These are phyloP conservation scores for Chaetothyriales sp. DNA, from an alignment of 2,329 filamentous ascomycete species.

Conservation along the genomic window DNA sequence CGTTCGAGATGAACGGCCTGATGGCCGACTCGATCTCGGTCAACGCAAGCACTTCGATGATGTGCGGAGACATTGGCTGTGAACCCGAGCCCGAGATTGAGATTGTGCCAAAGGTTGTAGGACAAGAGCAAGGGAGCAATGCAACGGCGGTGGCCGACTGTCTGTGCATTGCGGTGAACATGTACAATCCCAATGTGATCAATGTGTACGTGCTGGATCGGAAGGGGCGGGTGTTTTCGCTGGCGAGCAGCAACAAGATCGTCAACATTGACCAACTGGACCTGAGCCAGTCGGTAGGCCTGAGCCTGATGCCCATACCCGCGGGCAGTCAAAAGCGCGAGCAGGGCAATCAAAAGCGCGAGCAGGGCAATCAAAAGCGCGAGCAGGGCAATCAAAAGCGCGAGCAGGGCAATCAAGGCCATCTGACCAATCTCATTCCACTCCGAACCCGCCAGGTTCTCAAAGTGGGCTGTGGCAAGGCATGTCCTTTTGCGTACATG, in stretches of 20 bases:
- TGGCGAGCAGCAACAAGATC: conserved; percentile 15
- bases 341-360: background rate
- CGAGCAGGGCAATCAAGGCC: background rate
- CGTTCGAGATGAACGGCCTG: conserved; percentile 12
- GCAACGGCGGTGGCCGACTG: conserved; percentile 13
- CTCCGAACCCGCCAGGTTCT: conserved; percentile 10
- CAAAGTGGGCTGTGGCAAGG: conserved; percentile 5
- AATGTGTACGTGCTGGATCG: conserved; percentile 15
- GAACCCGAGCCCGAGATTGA: conserved; percentile 12
- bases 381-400: conserved; percentile 5
- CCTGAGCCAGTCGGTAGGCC: conserved; percentile 7
- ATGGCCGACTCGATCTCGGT: conserved; percentile 13
- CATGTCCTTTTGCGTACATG: conserved; percentile 13
- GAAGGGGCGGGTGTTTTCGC: conserved; percentile 12
- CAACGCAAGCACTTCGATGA: conserved; percentile 13
- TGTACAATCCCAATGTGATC: conserved; percentile 14
- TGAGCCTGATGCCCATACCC: conserved; percentile 8
- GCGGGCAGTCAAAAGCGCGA: conserved; percentile 4
- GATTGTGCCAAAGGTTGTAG: conserved; percentile 12
- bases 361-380: background rate
- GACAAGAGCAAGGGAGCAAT: conserved; percentile 10
- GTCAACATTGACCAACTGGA: conserved; percentile 14
- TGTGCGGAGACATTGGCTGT: conserved; percentile 12
- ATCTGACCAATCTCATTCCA: conserved; percentile 2
- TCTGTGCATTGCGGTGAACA: conserved; percentile 16